Percentiles rank a stretch among this genome's conserved stretches.
These are phyloP conservation scores for Diphasiastrum complanatum DNA, from an alignment of 83 land plant species.

Conservation along the genomic window DNA sequence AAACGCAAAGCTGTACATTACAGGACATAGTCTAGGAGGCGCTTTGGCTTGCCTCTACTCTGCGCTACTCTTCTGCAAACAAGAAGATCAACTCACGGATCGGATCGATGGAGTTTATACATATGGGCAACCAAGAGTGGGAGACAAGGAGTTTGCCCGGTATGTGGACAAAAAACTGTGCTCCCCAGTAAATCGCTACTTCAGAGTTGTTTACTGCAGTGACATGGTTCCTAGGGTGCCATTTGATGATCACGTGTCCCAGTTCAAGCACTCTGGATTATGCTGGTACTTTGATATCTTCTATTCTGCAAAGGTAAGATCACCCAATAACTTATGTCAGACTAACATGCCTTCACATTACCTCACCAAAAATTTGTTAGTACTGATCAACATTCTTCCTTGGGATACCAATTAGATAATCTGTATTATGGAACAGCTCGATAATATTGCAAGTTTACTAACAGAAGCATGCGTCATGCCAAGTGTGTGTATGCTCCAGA, in stretches of 20 bases:
- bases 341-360: not conserved
- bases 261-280: slow-evolving; percentile 65
- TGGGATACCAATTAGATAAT: too few relatives aligned
- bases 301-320: slow-evolving; percentile 47
- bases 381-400: not conserved
- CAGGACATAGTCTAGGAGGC: slow-evolving; percentile 84
- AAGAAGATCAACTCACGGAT: slow-evolving; percentile 34
- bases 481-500: slow-evolving; percentile 35
- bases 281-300: slow-evolving; percentile 47
- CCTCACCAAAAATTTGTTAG: not conserved
- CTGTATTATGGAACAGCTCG: too few relatives aligned
- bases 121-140: slow-evolving; percentile 76
- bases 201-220: slow-evolving; percentile 53
- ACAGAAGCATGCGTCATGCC: not conserved
- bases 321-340: not conserved
- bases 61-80: slow-evolving; percentile 35
- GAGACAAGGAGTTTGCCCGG: slow-evolving; percentile 38
- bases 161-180: slow-evolving; percentile 34
- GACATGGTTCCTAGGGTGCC: slow-evolving; percentile 75
- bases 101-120: slow-evolving; percentile 52
- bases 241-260: slow-evolving; percentile 39
- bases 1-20: slow-evolving; percentile 50
- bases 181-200: slow-evolving; percentile 30
- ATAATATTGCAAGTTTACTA: too few relatives aligned
- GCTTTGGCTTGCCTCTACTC: slow-evolving; percentile 60